phyloP scores from a whole-genome alignment of 192 early-diverging fungal species.

The Umbelopsis isabellina region DNA sequence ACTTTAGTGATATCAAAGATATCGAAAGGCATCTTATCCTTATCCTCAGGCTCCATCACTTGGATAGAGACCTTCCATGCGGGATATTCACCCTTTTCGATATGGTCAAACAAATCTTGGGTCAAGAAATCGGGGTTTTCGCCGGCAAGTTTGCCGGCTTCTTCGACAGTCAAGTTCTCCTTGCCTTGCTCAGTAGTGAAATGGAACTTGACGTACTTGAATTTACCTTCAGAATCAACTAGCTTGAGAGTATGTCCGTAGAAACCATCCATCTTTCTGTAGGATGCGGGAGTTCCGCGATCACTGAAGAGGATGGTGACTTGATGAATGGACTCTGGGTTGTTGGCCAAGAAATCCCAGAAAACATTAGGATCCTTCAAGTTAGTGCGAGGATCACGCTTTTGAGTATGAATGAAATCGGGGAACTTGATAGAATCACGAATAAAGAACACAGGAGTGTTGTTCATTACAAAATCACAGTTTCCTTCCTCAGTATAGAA shows the following conservation, averaged over 20 bases:
- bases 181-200: conserved; percentile 80
- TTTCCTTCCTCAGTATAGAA: conserved; percentile 81
- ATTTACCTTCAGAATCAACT: conserved; percentile 68
- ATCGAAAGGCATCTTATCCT: conserved; percentile 73
- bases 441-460: conserved; percentile 69
- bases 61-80: conserved; percentile 77
- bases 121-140: conserved; percentile 75
- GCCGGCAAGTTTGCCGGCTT: conserved; percentile 61
- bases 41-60: conserved; percentile 73
- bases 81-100: conserved; percentile 69
- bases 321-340: conserved; percentile 81
- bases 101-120: conserved; percentile 76
- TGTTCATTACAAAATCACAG: conserved; percentile 68
- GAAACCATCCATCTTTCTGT: conserved; percentile 84
- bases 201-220: conserved; percentile 86
- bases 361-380: conserved; percentile 67
- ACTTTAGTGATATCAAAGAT: conserved; percentile 86
- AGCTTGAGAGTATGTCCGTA: conserved; percentile 79
- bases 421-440: conserved; percentile 56
- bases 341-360: conserved; percentile 82
- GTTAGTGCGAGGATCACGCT: conserved; percentile 81
- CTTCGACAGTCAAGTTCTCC: conserved; percentile 67
- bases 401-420: conserved; percentile 84
- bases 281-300: conserved; percentile 81
- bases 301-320: conserved; percentile 81